Base-by-base conservation (phyloP, 208 protist species). In the Crithidia fasciculata region DNA sequence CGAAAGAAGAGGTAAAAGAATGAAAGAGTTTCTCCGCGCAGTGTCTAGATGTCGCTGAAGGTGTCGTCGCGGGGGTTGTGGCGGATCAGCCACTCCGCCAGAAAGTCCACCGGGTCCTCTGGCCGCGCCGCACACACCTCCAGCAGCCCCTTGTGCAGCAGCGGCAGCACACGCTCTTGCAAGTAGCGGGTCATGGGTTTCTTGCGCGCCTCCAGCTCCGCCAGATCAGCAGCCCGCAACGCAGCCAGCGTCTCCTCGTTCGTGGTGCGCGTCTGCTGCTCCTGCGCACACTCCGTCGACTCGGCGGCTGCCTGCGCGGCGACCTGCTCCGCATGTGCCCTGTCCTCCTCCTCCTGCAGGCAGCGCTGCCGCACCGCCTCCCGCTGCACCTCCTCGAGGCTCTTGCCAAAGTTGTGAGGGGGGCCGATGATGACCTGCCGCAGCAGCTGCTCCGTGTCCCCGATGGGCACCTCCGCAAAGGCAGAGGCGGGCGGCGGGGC, bases 81-180 rank as follows among this genome's bases (percentile, higher is more conserved):
- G 9, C 86, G 86, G 19, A 97, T 84, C 4, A 98, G 78, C 91
- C 92, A 98, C 80, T 98, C 91, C 16, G 95, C 94, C 43, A 99
- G 78, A 70, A 91, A 98, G 75, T 99, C 97, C 1, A 98, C 85
- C 5, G 97, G 97, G 71, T 99, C 95, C 12, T 96, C 92, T 2
- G 97, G 97, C 12, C 90, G 90, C 59, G 66, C 60, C 56, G 95
- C 90, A 73, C 91, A 95, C 16, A 98, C 95, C 85, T 98, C 91
- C 28, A 97, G 65, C n/a, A 98, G 82, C 5, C 96, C 96, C 66
- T 96, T 96, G 63, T 93, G 98, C 19, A 99, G 74, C 19, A 97
- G 82, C 13, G 96, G 96, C 69, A 99, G 75, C 47, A 99, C 91
- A 56, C 95, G 90, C 55, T 91, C 73, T 80, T 97, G 89, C n/a